A percentile compares a stretch with the other conserved stretches of the same genome.
These are phyloP conservation scores for Trypanosoma platydactyli DNA, from an alignment of 208 protist genomes.

Conservation along the genomic window DNA sequence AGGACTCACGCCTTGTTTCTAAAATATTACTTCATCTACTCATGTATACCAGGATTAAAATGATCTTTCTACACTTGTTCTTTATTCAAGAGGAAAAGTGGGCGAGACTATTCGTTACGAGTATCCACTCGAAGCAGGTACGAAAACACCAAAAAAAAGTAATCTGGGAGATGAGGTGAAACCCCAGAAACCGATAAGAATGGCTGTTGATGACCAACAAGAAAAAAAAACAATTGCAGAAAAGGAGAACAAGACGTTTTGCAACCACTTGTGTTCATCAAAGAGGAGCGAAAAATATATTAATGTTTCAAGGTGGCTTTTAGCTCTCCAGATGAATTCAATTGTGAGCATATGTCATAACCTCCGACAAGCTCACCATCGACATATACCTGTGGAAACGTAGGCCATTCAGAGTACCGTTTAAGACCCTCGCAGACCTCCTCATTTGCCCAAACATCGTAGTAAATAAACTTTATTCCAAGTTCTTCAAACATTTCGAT, in stretches of 20 bases:
- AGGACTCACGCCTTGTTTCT: too few relatives aligned
- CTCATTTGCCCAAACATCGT: constrained; percentile 91
- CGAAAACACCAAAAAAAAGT: too few relatives aligned
- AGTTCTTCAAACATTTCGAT: constrained; percentile 76
- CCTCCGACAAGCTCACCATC: constrained; percentile 93
- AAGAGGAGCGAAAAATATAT: neutral
- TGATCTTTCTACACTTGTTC: too few relatives aligned
- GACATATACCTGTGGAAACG: constrained; percentile 94
- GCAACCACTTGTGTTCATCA: too few relatives aligned
- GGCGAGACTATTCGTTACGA: too few relatives aligned
- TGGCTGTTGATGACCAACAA: too few relatives aligned
- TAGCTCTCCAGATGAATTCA: constrained; percentile 82
- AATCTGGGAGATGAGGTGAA: too few relatives aligned
- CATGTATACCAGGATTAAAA: too few relatives aligned
- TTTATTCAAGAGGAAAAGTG: too few relatives aligned
- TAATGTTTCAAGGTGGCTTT: constrained; percentile 59
- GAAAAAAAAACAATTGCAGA: neutral
- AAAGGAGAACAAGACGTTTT: neutral
- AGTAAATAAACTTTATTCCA: constrained; percentile 70
- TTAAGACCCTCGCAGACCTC: constrained; percentile 91
- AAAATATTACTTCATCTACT: too few relatives aligned
- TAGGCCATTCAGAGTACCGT: constrained; percentile 91
- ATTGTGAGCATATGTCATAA: constrained; percentile 87
- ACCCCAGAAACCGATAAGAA: too few relatives aligned
- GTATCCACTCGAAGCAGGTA: too few relatives aligned